Evolutionary conservation across 148 eudicot species (phyloP), one percentile per base, ranked within the genome.

Genomic region (Camellia sinensis): DNA sequence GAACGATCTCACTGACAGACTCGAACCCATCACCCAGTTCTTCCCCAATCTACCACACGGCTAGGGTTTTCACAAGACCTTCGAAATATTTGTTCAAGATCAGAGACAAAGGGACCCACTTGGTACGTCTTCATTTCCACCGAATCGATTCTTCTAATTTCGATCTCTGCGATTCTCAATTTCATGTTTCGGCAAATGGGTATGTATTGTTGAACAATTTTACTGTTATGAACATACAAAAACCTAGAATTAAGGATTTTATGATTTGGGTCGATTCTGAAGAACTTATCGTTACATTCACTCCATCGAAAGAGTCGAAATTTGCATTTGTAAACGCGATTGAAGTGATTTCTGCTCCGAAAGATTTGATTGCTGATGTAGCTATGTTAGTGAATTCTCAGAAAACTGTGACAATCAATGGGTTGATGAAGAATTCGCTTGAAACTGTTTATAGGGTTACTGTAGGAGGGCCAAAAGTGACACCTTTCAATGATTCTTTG

Each of bases 401-500:
- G 73, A 88, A 88, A 79, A 85, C 78, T 45, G 83, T 61, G 80
- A 77, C 73, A 81, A 65, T 89, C 70, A 50, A 79, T 79, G 95
- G 97, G n/a, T 76, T 94, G 70, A 68, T 84, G 78, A 91, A 81
- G 83, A 82, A 82, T 85, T 91, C 86, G 7, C 84, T 82, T 66
- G 94, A 95, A 86, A 92, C 92, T 18, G 76, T 93, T 67, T 86
- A 87, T 84, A 86, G 98, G 86, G 89, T 93, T 37, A 93, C 86
- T 74, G 92, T 93, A 19, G 99, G 98, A 48, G 99, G 99, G 17
- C 82, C 85, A 44, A 91, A 91, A 80, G 91, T 96, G n/a, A 96
- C 99, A 22, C 99, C 99, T 13, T 96, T 96, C 82, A 96, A 96
- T 83, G 99, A 96, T 83, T 89, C 97, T 15, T 86, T 96, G 63